A percentile compares a stretch with the other conserved stretches of the same genome.
phyloP scores from a whole-genome alignment of 176 grass and related monocot species.

The Canna indica region DNA sequence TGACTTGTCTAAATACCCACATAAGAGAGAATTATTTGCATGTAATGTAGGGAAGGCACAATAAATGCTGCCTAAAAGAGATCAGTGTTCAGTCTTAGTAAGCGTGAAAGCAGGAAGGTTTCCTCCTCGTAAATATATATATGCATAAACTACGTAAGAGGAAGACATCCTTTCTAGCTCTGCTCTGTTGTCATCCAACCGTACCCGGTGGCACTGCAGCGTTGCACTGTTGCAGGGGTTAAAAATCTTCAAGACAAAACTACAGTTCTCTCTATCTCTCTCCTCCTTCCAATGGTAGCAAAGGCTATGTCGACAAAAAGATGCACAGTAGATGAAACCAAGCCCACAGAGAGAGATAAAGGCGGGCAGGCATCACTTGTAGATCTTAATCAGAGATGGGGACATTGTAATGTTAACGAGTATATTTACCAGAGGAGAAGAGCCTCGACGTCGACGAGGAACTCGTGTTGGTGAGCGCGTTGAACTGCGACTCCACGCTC shows the following conservation, averaged over 20 bases:
- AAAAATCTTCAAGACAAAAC: neutral
- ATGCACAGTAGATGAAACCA: conserved; percentile 13
- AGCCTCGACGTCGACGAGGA: conserved; percentile 19
- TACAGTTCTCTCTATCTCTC: neutral
- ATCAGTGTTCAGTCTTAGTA: too few relatives aligned
- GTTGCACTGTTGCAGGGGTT: conserved; percentile 1
- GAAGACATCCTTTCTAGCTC: neutral
- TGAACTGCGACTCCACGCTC: conserved; percentile 52
- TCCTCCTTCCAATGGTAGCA: neutral
- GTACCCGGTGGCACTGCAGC: neutral
- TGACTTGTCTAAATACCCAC: too few relatives aligned
- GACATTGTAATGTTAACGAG: neutral
- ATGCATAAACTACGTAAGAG: neutral
- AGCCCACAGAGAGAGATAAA: neutral
- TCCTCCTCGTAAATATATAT: conserved; percentile 4
- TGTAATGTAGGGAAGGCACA: too few relatives aligned
- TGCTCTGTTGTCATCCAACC: neutral
- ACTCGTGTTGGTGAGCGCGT: conserved; percentile 41
- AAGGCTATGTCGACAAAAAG: conserved; percentile 17
- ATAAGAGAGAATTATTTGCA: too few relatives aligned
- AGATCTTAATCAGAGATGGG: too few relatives aligned
- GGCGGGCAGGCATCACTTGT: neutral
- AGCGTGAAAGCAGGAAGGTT: too few relatives aligned
- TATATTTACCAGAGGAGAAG: conserved; percentile 18
- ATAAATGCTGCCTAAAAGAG: too few relatives aligned